phyloP scores from a whole-genome alignment of 768 basidiomycete species.

The Grammothele lineata region DNA sequence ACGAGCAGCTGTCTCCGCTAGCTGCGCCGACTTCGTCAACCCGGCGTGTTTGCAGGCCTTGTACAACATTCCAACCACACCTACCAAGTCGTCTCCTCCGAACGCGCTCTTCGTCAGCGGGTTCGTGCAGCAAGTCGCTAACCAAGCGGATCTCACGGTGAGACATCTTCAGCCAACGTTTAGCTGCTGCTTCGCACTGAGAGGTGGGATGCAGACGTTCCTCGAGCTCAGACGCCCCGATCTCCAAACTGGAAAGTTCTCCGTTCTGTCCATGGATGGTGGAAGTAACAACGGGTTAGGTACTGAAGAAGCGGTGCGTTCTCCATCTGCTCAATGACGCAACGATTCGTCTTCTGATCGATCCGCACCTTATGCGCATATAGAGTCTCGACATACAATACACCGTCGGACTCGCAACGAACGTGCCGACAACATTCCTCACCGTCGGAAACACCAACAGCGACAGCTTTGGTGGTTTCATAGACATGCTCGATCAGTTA shows the following conservation, averaged over 20 bases:
- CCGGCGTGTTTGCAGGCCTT: slow-evolving; percentile 22
- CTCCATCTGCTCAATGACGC: no score
- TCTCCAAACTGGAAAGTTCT: slow-evolving; percentile 19
- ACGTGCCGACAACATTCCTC: slow-evolving; percentile 28
- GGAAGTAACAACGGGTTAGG: slow-evolving; percentile 34
- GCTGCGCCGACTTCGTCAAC: no score
- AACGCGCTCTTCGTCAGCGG: slow-evolving; percentile 31
- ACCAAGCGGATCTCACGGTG: slow-evolving; percentile 26
- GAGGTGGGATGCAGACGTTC: no score
- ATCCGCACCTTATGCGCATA: no score
- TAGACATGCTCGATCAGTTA: slow-evolving; percentile 29
- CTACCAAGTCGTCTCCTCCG: slow-evolving; percentile 1
- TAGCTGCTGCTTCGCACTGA: slow-evolving; percentile 28
- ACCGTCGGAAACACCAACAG: slow-evolving; percentile 27
- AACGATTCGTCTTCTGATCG: no score
- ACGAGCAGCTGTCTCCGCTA: no score
- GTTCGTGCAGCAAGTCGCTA: slow-evolving; percentile 28
- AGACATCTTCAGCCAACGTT: not conserved
- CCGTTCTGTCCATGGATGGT: slow-evolving; percentile 25
- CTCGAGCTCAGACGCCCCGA: slow-evolving; percentile 23
- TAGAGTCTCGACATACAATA: slow-evolving; percentile 33
- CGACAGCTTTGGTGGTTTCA: no score
- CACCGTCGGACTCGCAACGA: slow-evolving; percentile 28
- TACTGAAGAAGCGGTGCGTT: slow-evolving; percentile 23
- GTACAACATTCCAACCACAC: slow-evolving; percentile 18